These are phyloP conservation scores for Aspergillus costaricaensis DNA, from an alignment of 2,329 filamentous ascomycete genomes.

Conservation along the genomic window DNA sequence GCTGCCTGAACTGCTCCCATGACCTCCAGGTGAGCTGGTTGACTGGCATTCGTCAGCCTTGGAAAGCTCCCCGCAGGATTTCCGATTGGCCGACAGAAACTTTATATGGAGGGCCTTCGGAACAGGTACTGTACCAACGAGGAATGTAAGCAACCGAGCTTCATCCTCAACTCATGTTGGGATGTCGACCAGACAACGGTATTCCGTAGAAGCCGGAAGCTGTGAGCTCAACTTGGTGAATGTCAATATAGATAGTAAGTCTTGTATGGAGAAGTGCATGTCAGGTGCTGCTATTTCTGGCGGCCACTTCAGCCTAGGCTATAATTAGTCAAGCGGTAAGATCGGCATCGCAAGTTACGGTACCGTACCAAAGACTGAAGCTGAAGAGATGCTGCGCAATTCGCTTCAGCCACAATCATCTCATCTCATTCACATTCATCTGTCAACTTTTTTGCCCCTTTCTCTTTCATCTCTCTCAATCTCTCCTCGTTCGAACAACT, in stretches of 20 bases:
- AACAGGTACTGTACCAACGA: background rate
- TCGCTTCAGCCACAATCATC: background rate
- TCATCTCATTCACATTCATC: background rate
- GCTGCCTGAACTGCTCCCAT: background rate
- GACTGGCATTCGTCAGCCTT: background rate
- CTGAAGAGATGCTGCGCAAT: background rate
- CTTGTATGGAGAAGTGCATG: background rate
- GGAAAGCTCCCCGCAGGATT: background rate
- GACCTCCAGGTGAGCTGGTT: background rate
- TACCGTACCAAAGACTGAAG: conserved; percentile 1
- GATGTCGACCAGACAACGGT: background rate
- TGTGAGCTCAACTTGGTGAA: too few relatives aligned
- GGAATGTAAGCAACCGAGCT: background rate
- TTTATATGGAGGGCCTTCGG: background rate
- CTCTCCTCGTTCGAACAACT: background rate
- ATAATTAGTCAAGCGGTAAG: background rate
- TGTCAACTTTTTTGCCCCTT: background rate
- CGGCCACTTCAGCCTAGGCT: background rate
- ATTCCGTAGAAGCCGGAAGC: background rate
- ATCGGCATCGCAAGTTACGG: background rate
- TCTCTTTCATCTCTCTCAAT: too few relatives aligned
- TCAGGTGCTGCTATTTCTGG: background rate
- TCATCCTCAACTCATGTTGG: background rate
- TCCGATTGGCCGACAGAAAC: background rate
- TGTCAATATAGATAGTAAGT: background rate